Conservation (phyloP, 202 grass and related monocot species). For the Eragrostis tef region DNA sequence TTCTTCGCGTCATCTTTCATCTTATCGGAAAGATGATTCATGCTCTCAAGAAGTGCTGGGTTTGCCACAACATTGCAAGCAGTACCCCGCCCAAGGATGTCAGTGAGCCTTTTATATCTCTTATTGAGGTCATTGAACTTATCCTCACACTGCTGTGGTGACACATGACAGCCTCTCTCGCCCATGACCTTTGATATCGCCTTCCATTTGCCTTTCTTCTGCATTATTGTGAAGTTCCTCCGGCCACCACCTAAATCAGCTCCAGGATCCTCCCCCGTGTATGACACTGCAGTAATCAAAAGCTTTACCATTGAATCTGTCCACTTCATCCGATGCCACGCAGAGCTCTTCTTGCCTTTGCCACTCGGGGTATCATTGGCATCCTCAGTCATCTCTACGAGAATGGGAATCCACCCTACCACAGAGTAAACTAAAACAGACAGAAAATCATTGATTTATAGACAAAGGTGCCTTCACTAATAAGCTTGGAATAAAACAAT, state of each 20-base stretch:
- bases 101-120: constrained; percentile 85
- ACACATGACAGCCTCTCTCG: constrained; percentile 75
- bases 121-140: constrained; percentile 97
- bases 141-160: constrained; percentile 88
- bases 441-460: neutral
- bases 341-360: constrained; percentile 57
- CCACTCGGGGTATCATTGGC: constrained; percentile 48
- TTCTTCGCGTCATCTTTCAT: constrained; percentile 86
- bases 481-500: constrained; percentile 5
- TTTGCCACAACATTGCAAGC: constrained; percentile 78
- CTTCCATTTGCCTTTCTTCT: constrained; percentile 97
- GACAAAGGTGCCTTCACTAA: neutral
- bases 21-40: constrained; percentile 77
- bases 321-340: constrained; percentile 96
- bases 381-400: constrained; percentile 60
- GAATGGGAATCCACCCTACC: neutral
- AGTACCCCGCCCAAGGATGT: constrained; percentile 78
- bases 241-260: constrained; percentile 53
- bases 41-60: constrained; percentile 65
- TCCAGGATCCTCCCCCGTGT: constrained; percentile 67
- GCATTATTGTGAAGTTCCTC: constrained; percentile 67
- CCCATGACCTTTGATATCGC: constrained; percentile 87
- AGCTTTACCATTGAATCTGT: constrained; percentile 84
- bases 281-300: constrained; percentile 85
- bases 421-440: neutral